Percentiles rank a stretch among this genome's conserved stretches.
Conservation (phyloP, 768 basidiomycete species). For the Pleurotus cornucopiae region DNA sequence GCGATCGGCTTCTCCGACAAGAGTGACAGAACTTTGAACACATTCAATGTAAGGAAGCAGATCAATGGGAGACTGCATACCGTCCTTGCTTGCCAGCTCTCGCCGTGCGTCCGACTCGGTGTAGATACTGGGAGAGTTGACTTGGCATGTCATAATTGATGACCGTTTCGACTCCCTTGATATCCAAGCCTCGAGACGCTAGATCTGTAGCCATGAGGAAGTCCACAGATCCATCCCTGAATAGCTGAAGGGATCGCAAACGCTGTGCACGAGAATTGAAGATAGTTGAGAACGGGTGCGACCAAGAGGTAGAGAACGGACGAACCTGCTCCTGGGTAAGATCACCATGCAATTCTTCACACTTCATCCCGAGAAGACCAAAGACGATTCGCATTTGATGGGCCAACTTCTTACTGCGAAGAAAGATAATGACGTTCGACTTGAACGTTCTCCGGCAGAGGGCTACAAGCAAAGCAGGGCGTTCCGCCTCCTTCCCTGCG, state of each 20-base stretch:
- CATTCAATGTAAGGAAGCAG: not conserved
- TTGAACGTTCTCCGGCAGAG: conserved; percentile 89
- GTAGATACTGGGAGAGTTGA: conserved; percentile 89
- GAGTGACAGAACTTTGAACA: conserved; percentile 66
- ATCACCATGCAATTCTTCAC: conserved; percentile 93
- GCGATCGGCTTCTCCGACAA: conserved; percentile 94
- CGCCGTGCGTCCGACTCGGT: conserved; percentile 96
- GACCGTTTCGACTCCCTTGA: conserved; percentile 95
- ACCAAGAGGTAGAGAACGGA: not conserved
- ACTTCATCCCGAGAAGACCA: conserved; percentile 80
- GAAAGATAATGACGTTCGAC: conserved; percentile 83
- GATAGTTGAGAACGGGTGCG: not conserved
- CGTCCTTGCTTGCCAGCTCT: conserved; percentile 91
- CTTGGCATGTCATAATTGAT: conserved; percentile 99
- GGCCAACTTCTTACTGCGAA: conserved; percentile 94
- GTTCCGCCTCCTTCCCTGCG: conserved; percentile 71
- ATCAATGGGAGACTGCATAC: conserved; percentile 38
- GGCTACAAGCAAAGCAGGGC: conserved; percentile 71
- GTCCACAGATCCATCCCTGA: conserved; percentile 85
- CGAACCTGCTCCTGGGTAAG: conserved; percentile 91
- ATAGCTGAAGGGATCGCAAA: conserved; percentile 77
- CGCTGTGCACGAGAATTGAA: conserved; percentile 45
- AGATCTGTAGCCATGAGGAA: conserved; percentile 96
- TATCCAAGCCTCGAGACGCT: conserved; percentile 93
- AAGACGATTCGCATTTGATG: conserved; percentile 97